Evolutionary conservation across 2,329 filamentous ascomycete genomes (phyloP), one percentile per base, ranked within the genome.

Genomic region (Hypoxylon sp.): DNA sequence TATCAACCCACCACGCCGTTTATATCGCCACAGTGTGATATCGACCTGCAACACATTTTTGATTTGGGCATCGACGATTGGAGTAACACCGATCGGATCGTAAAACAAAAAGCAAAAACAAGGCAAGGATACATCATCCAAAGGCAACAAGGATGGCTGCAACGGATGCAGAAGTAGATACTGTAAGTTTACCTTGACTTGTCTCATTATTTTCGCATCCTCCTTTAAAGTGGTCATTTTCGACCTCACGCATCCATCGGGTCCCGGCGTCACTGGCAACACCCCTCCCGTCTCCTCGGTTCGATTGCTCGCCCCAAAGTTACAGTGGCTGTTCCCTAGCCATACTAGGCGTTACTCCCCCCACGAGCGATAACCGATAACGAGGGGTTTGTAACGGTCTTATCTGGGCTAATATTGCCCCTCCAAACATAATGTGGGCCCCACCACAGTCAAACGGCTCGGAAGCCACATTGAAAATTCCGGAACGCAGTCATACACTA

Each of bases 391-490:
- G 54, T 64, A 6, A 29, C 50, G 21, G 27, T 5, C 50, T 53
- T 51, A 31, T 59, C 50, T 46, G 46, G 58, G 59, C 46, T 54
- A 51, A 55, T 56, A 13, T 63, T 57, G 60, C 46, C 67, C 69
- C 67, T 68, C 68, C 67, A 53, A 70, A 68, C 27, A 44, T 51
- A 32, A 47, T 31, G 11, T 47, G 31, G n/a, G 50, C 62, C 62
- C 68, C 65, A 61, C 62, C 44, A 55, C 6, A 47, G n/a, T 27
- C n/a, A 53, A 50, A 24, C 59, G 37, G 37, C 54, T 51, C 54
- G 67, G 57, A 35, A 50, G 56, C 61, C 68, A 66, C 68, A 69
- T 68, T 66, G 56, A 72, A 72, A 72, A 72, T 69, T 72, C 70
- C 68, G 66, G 68, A 55, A 71, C 58, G 32, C 39, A 64, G 42